Percentiles rank a stretch among this genome's conserved stretches.
Conservation (phyloP, 1,284 basidiomycete species). For the Irpex sp. region DNA sequence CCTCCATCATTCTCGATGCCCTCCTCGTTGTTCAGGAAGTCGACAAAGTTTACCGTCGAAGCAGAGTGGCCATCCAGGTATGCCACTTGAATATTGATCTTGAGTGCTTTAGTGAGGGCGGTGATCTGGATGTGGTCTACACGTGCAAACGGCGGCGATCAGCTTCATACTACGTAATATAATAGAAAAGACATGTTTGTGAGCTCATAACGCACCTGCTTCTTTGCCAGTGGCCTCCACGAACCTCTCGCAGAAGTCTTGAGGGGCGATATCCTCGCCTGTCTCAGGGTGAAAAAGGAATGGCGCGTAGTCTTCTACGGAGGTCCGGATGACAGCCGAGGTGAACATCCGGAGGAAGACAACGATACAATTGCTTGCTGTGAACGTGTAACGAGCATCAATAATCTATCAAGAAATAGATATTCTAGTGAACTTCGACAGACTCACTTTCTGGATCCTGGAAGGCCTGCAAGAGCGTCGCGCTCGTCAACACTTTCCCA, state of each 20-base stretch:
- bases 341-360: slow-evolving; percentile 78
- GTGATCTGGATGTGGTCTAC: slow-evolving; percentile 84
- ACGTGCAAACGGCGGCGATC: background rate
- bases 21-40: slow-evolving; percentile 49
- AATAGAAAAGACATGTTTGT: too few relatives aligned
- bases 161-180: background rate
- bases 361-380: slow-evolving; percentile 71
- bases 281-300: slow-evolving; percentile 79
- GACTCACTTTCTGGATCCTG: slow-evolving; percentile 37
- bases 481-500: slow-evolving; percentile 1
- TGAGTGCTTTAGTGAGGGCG: slow-evolving; percentile 70
- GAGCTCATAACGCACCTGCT: slow-evolving; percentile 48
- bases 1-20: background rate
- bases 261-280: slow-evolving; percentile 48
- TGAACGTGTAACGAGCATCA: background rate
- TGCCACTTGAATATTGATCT: slow-evolving; percentile 70
- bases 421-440: background rate
- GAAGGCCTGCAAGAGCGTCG: slow-evolving; percentile 48
- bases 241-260: slow-evolving; percentile 71
- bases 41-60: slow-evolving; percentile 64
- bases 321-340: slow-evolving; percentile 73
- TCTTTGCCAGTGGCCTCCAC: slow-evolving; percentile 83
- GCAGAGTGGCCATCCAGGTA: slow-evolving; percentile 64
- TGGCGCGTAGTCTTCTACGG: slow-evolving; percentile 60
- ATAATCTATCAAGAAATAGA: background rate